phyloP scores from a whole-genome alignment of 495 filamentous ascomycete species.

The Tuber magnatum region DNA sequence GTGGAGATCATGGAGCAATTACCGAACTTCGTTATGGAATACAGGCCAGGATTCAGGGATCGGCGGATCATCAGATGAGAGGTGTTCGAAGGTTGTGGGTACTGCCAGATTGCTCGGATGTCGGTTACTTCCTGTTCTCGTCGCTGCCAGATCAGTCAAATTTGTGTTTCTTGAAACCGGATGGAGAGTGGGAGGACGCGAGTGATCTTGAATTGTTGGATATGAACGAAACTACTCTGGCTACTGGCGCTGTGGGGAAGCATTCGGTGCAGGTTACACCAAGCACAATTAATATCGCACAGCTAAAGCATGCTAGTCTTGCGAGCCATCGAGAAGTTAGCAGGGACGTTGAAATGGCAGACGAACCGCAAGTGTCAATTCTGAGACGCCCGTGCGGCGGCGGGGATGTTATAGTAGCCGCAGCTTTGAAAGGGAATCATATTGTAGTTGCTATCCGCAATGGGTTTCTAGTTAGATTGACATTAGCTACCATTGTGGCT shows the following conservation, averaged over 20 bases:
- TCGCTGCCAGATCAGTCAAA: slow-evolving; percentile 33
- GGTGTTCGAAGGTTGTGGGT: slow-evolving; percentile 36
- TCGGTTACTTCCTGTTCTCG: slow-evolving; percentile 38
- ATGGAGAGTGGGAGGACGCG: slow-evolving; percentile 37
- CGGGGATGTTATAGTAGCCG: slow-evolving; percentile 37
- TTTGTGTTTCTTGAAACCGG: slow-evolving; percentile 33
- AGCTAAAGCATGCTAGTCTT: slow-evolving; percentile 23
- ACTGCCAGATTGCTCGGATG: slow-evolving; percentile 34
- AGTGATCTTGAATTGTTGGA: slow-evolving; percentile 31
- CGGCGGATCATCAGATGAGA: slow-evolving; percentile 34
- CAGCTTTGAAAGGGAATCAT: slow-evolving; percentile 26
- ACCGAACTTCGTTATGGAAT: slow-evolving; percentile 65
- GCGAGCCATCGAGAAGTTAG: slow-evolving; percentile 14
- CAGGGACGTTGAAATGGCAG: slow-evolving; percentile 31
- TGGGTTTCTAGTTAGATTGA: slow-evolving; percentile 29
- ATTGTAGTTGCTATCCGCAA: slow-evolving; percentile 34
- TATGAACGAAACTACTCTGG: slow-evolving; percentile 35
- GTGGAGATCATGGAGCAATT: slow-evolving; percentile 55
- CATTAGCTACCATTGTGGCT: slow-evolving; percentile 29
- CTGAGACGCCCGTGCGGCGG: slow-evolving; percentile 29
- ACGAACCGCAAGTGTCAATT: slow-evolving; percentile 8
- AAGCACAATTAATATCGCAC: slow-evolving; percentile 28
- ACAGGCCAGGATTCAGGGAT: slow-evolving; percentile 53
- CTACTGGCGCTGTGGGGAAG: slow-evolving; percentile 30
- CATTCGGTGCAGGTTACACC: slow-evolving; percentile 38